phyloP scores from a whole-genome alignment of 2,329 filamentous ascomycete species.

The Phaeophleospora eucalypticola region DNA sequence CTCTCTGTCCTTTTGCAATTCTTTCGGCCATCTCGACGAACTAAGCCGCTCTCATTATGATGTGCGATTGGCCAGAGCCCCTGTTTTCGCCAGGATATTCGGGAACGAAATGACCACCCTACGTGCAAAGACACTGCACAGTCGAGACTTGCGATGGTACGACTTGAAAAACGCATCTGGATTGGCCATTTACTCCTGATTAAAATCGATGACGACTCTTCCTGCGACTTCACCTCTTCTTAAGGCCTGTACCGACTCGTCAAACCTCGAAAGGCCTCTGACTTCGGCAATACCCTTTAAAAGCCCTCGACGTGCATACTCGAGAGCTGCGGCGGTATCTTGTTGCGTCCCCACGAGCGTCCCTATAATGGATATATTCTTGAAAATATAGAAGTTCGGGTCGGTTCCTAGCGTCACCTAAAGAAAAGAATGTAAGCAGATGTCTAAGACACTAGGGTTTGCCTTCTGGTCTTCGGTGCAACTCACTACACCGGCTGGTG shows the following conservation, averaged over 20 bases:
- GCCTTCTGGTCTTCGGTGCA: too few species aligned
- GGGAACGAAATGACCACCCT: too few species aligned
- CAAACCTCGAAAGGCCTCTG: slow-evolving; percentile 43
- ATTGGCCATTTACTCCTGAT: slow-evolving; percentile 35
- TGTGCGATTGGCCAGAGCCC: too few species aligned
- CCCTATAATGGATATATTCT: slow-evolving; percentile 31
- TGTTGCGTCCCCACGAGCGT: slow-evolving; percentile 46
- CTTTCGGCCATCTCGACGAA: too few species aligned
- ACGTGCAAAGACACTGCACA: too few species aligned
- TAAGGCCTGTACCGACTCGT: slow-evolving; percentile 50
- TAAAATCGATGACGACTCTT: slow-evolving; percentile 53
- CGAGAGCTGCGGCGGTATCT: slow-evolving; percentile 45
- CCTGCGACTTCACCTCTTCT: slow-evolving; percentile 50
- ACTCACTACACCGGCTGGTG: slow-evolving; percentile 34
- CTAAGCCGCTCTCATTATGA: too few species aligned
- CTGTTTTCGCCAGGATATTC: too few species aligned
- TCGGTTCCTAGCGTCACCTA: slow-evolving; percentile 35
- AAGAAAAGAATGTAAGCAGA: too few species aligned
- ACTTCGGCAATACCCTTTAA: slow-evolving; percentile 50
- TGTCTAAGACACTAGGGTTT: too few species aligned
- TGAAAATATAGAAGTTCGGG: slow-evolving; percentile 33
- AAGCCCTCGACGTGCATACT: slow-evolving; percentile 49
- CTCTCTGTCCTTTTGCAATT: too few species aligned
- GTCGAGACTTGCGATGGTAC: too few species aligned
- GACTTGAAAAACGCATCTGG: too few species aligned